Conservation (phyloP, 805 yeast species). For the Sungouiella blattae region DNA sequence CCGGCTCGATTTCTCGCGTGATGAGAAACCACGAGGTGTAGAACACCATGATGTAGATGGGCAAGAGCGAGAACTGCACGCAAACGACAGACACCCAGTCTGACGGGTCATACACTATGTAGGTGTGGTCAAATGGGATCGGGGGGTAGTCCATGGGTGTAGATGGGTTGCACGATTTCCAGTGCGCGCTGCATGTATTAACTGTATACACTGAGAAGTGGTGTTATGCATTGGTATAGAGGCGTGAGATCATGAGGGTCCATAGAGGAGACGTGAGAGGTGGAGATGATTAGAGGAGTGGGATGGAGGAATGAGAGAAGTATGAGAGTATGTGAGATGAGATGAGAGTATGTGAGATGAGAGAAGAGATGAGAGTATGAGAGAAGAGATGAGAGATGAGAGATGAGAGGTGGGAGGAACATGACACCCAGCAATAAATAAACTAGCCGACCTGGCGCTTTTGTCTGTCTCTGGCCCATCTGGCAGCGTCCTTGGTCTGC, state of each 20-base stretch:
- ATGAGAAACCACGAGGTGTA: slow-evolving; percentile 80
- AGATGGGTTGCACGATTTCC: too few relatives aligned
- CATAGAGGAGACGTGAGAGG: too few relatives aligned
- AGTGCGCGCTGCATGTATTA: too few relatives aligned
- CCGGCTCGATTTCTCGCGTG: slow-evolving; percentile 82
- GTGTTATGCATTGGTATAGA: too few relatives aligned
- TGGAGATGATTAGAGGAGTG: too few relatives aligned
- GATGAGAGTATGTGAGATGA: slow-evolving; percentile 4
- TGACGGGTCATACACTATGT: slow-evolving; percentile 69
- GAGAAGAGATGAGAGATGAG: slow-evolving; percentile 2
- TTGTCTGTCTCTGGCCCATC: slow-evolving; percentile 94
- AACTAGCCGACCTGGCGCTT: slow-evolving; percentile 33
- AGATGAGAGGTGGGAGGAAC: slow-evolving; percentile 1
- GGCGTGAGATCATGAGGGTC: too few relatives aligned
- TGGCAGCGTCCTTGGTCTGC: slow-evolving; percentile 83
- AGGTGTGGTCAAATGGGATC: slow-evolving; percentile 80
- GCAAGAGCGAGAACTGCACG: slow-evolving; percentile 76
- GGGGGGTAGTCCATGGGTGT: slow-evolving; percentile 9
- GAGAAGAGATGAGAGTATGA: slow-evolving; percentile 2
- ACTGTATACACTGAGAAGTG: too few relatives aligned
- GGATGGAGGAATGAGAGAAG: too few relatives aligned
- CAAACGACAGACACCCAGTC: slow-evolving; percentile 56
- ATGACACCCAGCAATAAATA: too few relatives aligned
- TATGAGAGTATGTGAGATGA: slow-evolving; percentile 1
- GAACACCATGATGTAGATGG: slow-evolving; percentile 73